Evolutionary conservation across 2,329 filamentous ascomycete species (phyloP), one percentile per base, ranked within the genome.

Genomic region (Eurotiales sp.): DNA sequence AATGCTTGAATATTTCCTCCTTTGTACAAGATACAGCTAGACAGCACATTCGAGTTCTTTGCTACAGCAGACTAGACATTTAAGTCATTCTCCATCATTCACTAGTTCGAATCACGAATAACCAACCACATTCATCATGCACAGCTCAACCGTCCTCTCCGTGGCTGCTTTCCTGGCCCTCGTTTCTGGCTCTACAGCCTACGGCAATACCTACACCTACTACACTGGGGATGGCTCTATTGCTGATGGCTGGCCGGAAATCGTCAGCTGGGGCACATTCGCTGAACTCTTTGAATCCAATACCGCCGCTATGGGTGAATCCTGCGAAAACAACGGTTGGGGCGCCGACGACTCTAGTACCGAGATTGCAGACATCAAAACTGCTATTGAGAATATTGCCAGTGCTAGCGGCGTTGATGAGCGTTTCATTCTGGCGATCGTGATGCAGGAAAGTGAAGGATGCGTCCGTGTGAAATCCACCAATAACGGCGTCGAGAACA

Each of bases 401-500:
- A 25, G 43, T 44, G 4, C 57, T 41, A 19, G 52, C 42, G 23
- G 51, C 43, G 34, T 37, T 46, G 22, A 60, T 36, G 43, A 32
- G 17, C 43, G 43, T 6, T 69, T 71, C 46, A 68, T 73, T 54
- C 61, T 73, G 2, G 66, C 67, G 19, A 59, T 72, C 49, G 58
- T 72, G 23, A 63, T 72, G 60, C 70, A 73, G 52, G 70, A 73
- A 57, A 67, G 62, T 36, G 59, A 60, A 46, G 70, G 70, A 14
- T 72, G 69, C 54, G 68, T 72, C 6, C 68, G 70, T 17, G 67
- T 61, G 19, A 59, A 53, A 3, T 71, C 66, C 4, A 70, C 68
- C n/a, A 61, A 65, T 61, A 63, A 69, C 52, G 68, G 66, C 7
- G 67, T 71, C 21, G 51, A 54, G 15, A 72, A 72, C 59, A 69